Evolutionary conservation across 1,139 yeast species (phyloP).

Genomic region (Candida frijolesensis): DNA sequence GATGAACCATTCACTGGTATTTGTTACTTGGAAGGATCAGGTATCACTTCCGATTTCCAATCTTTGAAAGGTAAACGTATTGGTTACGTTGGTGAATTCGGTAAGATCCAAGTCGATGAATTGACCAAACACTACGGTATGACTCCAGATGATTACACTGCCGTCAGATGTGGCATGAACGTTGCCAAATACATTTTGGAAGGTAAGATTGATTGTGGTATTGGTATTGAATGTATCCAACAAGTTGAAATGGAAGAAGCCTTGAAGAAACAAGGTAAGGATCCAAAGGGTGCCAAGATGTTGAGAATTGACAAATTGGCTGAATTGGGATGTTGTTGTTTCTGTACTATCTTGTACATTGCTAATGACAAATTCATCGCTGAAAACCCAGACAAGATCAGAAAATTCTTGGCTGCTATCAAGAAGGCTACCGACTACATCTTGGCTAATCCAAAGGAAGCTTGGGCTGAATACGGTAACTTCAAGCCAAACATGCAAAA

Average conservation of each 20-base stretch:
- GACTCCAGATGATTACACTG: constrained; percentile 58
- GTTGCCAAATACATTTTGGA: constrained; percentile 58
- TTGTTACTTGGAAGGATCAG: constrained; percentile 52
- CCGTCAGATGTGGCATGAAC: constrained; percentile 65
- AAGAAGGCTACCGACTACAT: constrained; percentile 54
- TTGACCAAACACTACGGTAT: constrained; percentile 57
- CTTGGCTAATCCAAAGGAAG: constrained; percentile 43
- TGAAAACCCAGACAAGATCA: constrained; percentile 51
- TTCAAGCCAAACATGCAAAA: constrained; percentile 52
- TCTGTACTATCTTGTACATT: constrained; percentile 59
- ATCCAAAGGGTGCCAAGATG: constrained; percentile 53
- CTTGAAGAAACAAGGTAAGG: constrained; percentile 45
- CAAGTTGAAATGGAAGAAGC: constrained; percentile 60
- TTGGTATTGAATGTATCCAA: constrained; percentile 62
- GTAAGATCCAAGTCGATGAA: constrained; percentile 60
- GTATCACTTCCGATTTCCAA: constrained; percentile 52
- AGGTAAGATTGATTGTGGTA: constrained; percentile 59
- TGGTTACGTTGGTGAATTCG: constrained; percentile 63
- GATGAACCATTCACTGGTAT: constrained; percentile 64
- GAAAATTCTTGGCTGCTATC: constrained; percentile 47
- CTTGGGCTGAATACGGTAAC: constrained; percentile 49
- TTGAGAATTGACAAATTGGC: constrained; percentile 59
- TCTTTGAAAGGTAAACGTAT: constrained; percentile 55
- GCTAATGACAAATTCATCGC: constrained; percentile 53
- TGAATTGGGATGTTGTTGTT: constrained; percentile 61